phyloP scores from a whole-genome alignment of 2,329 filamentous ascomycete genomes.

The Clarireedia paspali region DNA sequence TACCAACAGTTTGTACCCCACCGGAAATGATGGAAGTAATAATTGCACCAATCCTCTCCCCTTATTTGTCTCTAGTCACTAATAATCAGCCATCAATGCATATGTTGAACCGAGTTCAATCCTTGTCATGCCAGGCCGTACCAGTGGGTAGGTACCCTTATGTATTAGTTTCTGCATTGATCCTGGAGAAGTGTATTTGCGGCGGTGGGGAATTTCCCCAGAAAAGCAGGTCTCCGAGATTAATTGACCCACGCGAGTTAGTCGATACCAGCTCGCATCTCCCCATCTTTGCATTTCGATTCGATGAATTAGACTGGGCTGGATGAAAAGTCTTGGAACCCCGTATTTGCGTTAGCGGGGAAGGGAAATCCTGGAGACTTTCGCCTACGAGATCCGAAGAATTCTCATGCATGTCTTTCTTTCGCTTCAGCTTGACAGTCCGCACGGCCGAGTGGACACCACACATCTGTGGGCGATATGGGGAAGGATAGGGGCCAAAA shows the following conservation, averaged over 20 bases:
- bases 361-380: too few species aligned
- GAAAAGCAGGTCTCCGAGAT: background rate
- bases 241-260: background rate
- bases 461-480: too few species aligned
- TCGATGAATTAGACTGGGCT: too few species aligned
- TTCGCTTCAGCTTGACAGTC: too few species aligned
- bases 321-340: too few species aligned
- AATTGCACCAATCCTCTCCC: constrained; percentile 4
- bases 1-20: background rate
- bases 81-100: background rate
- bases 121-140: too few species aligned
- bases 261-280: background rate
- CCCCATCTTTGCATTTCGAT: background rate
- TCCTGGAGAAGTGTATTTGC: constrained; percentile 1
- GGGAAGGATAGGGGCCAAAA: background rate
- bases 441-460: too few species aligned
- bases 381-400: too few species aligned
- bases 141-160: too few species aligned
- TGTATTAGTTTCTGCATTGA: background rate
- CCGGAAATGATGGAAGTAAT: constrained; percentile 3
- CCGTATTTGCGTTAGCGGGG: too few species aligned
- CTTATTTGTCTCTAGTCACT: background rate
- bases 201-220: constrained; percentile 3
- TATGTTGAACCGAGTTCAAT: too few species aligned
- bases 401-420: too few species aligned